Conservation (phyloP, 805 yeast genomes). For the Wickerhamiella lipophila region DNA sequence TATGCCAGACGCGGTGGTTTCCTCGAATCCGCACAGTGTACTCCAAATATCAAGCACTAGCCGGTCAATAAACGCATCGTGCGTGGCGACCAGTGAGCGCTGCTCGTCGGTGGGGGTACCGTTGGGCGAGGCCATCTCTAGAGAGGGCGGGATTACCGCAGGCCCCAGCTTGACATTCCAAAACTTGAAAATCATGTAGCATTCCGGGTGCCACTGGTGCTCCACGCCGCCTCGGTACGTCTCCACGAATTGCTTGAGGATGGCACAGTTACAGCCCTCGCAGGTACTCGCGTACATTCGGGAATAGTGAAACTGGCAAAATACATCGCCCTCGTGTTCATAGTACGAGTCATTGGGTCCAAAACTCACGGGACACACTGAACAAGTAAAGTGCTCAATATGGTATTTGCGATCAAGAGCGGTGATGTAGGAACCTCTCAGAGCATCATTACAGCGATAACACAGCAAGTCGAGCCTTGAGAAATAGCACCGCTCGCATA, state of each 20-base stretch:
- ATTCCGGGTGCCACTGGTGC: constrained; percentile 98
- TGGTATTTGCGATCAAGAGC: constrained; percentile 88
- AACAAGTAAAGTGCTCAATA: constrained; percentile 88
- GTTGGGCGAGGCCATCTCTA: background rate
- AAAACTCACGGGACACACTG: constrained; percentile 71
- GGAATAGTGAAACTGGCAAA: constrained; percentile 89
- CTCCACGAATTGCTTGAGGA: constrained; percentile 88
- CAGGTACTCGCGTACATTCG: constrained; percentile 74
- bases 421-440: constrained; percentile 86
- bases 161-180: constrained; percentile 75
- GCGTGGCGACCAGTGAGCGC: constrained; percentile 16
- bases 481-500: constrained; percentile 91
- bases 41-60: constrained; percentile 63
- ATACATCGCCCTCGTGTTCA: constrained; percentile 70
- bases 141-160: background rate
- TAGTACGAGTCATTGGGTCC: constrained; percentile 86
- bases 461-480: constrained; percentile 76
- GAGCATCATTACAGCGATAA: constrained; percentile 66
- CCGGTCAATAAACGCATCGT: constrained; percentile 56
- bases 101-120: constrained; percentile 6
- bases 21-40: constrained; percentile 78
- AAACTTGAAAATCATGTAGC: constrained; percentile 93
- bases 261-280: constrained; percentile 86
- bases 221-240: constrained; percentile 79
- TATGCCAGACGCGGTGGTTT: constrained; percentile 74